Evolutionary conservation across 257 asterid genomes (phyloP), one percentile per base, ranked within the genome.

Genomic region (Eucommia ulmoides): DNA sequence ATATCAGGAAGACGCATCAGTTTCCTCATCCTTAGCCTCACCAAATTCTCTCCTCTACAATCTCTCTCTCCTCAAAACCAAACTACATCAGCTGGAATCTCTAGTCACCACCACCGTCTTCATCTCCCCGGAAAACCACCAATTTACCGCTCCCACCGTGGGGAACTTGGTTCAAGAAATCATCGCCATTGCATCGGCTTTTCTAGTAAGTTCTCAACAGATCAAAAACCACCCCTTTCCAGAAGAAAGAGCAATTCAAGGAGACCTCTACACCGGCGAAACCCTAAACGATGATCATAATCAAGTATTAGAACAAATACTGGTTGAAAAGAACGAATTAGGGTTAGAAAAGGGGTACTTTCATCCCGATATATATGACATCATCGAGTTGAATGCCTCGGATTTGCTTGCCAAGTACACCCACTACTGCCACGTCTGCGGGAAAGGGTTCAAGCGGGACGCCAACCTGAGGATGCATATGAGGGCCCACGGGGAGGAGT

Each of bases 401-500:
- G 88, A 81, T 48, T 47, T 88, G 53, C 56, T 88, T 42, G 97
- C 97, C 0, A 84, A 88, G 54, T 84, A 84, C 67, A 79, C 87
- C 0, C 93, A 84, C 49, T 78, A 79, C 54, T 84, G 95, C 55
- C 79, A 73, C 14, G 80, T 81, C 8, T 84, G 95, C 45, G 84
- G 93, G 15, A 84, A 84, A 54, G 95, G 95, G 45, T 84, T 84
- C 62, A 84, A 84, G 64, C 73, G 95, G 7, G 95, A 84, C 67
- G 95, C 95, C 0, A 84, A 84, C 56, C 67, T 84, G 24, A 61
- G 95, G 41, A 81, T 84, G 95, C 95, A 84, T 59, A 84, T 84
- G 95, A 62, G 95, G 56, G 95, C 95, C 15, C 95, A 84, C 58
- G 95, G 95, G 24, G 91, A 84, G 22, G 79, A 74, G 65, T 81